These are phyloP conservation scores for Colletotrichum shisoi DNA, from an alignment of 2,329 filamentous ascomycete species.

Conservation along the genomic window DNA sequence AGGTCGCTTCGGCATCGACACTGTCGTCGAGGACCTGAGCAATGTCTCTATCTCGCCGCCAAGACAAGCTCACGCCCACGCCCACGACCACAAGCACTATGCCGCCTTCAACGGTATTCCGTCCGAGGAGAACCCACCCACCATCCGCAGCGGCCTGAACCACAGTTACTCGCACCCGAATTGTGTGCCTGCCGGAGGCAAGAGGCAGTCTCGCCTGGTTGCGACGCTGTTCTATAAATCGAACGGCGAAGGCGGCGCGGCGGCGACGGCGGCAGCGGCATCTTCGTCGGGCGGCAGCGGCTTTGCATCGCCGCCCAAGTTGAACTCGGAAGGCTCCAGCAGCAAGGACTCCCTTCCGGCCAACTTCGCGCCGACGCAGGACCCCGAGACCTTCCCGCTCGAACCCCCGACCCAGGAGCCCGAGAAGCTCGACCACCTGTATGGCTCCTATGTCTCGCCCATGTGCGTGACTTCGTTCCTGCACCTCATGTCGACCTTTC, in stretches of 20 bases:
- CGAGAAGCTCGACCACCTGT: slow-evolving; percentile 69
- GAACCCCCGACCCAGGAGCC: slow-evolving; percentile 65
- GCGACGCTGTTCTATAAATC: slow-evolving; percentile 71
- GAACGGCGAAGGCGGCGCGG: slow-evolving; percentile 41
- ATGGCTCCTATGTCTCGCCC: slow-evolving; percentile 71
- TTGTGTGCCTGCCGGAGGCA: slow-evolving; percentile 63
- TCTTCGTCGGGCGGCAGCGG: slow-evolving; percentile 40
- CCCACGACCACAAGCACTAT: slow-evolving; percentile 47
- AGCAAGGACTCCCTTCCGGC: slow-evolving; percentile 55
- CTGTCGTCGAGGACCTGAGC: slow-evolving; percentile 66
- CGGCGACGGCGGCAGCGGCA: background rate
- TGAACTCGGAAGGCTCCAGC: slow-evolving; percentile 47
- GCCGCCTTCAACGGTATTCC: slow-evolving; percentile 68
- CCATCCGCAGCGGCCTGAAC: slow-evolving; percentile 68
- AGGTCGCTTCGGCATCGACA: slow-evolving; percentile 69
- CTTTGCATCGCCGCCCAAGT: slow-evolving; percentile 49
- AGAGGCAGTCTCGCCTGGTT: slow-evolving; percentile 60
- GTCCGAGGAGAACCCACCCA: slow-evolving; percentile 65
- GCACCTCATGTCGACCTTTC: slow-evolving; percentile 70
- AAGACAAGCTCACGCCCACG: slow-evolving; percentile 17
- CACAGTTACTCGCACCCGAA: slow-evolving; percentile 70
- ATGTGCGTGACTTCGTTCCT: slow-evolving; percentile 72
- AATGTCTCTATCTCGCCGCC: slow-evolving; percentile 50
- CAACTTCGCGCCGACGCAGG: slow-evolving; percentile 67
- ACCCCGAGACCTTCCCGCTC: slow-evolving; percentile 66